These are phyloP conservation scores for Austroboletus niveus DNA, from an alignment of 1,284 basidiomycete genomes.

Conservation along the genomic window DNA sequence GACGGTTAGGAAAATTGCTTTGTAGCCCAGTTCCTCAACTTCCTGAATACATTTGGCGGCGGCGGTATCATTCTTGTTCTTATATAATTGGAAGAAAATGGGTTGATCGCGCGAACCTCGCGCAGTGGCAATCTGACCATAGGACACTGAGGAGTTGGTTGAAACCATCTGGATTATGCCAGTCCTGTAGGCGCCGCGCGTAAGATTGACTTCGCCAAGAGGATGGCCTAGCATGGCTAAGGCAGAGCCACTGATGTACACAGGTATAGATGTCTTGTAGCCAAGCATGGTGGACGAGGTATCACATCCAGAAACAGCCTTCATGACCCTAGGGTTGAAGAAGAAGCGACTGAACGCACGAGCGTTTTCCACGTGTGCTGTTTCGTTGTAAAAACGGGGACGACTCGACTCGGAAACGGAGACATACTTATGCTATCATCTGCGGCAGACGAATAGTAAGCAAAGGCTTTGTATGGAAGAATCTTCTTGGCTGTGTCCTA, in stretches of 20 bases:
- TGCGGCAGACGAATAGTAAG: constrained; percentile 81
- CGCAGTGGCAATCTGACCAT: constrained; percentile 64
- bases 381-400: constrained; percentile 26
- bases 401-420: constrained; percentile 1
- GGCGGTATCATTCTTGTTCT: constrained; percentile 68
- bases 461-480: constrained; percentile 69
- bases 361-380: constrained; percentile 61
- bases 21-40: constrained; percentile 72
- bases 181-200: constrained; percentile 66
- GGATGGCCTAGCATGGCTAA: constrained; percentile 92
- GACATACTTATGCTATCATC: constrained; percentile 79
- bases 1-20: constrained; percentile 88
- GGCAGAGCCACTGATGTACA: constrained; percentile 86
- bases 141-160: constrained; percentile 80
- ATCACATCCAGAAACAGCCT: constrained; percentile 66
- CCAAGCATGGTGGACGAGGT: constrained; percentile 78
- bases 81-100: constrained; percentile 87
- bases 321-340: constrained; percentile 80
- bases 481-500: constrained; percentile 63
- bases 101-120: constrained; percentile 58
- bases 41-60: constrained; percentile 74
- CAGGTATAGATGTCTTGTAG: constrained; percentile 68
- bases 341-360: constrained; percentile 78
- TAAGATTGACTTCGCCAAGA: constrained; percentile 81
- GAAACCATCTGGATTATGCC: constrained; percentile 89